A percentile compares a stretch with the other conserved stretches of the same genome.
Conservation (phyloP, 2,329 filamentous ascomycete genomes). For the Epichloe aotearoae region DNA sequence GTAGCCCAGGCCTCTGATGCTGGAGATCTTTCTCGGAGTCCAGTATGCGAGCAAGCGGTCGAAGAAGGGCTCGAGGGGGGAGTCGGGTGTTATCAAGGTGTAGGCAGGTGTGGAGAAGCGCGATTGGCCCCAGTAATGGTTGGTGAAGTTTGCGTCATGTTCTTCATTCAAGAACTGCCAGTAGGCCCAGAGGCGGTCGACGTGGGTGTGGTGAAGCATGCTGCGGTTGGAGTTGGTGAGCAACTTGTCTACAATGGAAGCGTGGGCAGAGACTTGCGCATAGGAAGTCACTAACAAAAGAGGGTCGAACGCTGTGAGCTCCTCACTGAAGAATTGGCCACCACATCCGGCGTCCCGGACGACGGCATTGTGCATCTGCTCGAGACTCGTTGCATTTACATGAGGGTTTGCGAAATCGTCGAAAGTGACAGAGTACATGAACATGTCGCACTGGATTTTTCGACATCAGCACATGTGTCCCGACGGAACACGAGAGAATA, state of each 20-base stretch:
- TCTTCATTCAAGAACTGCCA: conserved; percentile 9
- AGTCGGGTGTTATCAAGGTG: conserved; percentile 27
- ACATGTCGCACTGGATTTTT: conserved; percentile 24
- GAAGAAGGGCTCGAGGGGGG: conserved; percentile 38
- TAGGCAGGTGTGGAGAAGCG: conserved; percentile 28
- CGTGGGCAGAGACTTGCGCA: neutral
- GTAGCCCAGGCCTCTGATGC: conserved; percentile 25
- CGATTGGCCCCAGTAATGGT: conserved; percentile 22
- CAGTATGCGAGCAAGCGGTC: conserved; percentile 23
- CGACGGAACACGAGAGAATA: neutral
- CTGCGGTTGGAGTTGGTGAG: conserved; percentile 8
- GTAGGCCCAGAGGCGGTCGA: conserved; percentile 51
- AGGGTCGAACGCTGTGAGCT: conserved; percentile 31
- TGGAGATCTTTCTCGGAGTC: conserved; percentile 24
- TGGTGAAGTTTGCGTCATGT: conserved; percentile 25
- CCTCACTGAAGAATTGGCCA: conserved; percentile 26
- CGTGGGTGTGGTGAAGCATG: conserved; percentile 40
- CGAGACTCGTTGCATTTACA: conserved; percentile 25
- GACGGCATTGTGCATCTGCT: conserved; percentile 29
- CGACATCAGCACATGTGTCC: neutral
- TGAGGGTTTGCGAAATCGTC: conserved; percentile 21
- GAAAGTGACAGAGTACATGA: conserved; percentile 24
- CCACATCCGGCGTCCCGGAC: conserved; percentile 28
- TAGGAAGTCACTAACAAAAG: conserved; percentile 23
- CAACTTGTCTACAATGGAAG: neutral